Percentiles rank a stretch among this genome's conserved stretches.
phyloP scores from a whole-genome alignment of 768 basidiomycete species.

The Neoboletus magnificus region DNA sequence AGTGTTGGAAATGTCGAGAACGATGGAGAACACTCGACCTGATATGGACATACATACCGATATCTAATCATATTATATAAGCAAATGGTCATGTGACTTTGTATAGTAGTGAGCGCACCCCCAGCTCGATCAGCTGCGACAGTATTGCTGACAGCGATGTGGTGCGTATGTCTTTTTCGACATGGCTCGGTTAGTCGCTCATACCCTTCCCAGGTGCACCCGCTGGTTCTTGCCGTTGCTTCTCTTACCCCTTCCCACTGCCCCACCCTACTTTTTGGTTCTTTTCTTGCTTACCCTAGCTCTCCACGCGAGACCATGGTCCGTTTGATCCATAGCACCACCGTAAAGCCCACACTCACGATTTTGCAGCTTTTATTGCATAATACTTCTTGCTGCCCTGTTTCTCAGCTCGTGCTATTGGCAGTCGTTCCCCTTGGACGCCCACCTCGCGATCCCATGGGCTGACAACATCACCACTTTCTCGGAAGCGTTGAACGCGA shows the following conservation, averaged over 20 bases:
- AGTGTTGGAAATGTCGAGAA: slow-evolving; percentile 31
- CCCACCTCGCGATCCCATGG: slow-evolving; percentile 63
- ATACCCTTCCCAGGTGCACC: slow-evolving; percentile 59
- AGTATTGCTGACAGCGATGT: slow-evolving; percentile 38
- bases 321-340: slow-evolving; percentile 24
- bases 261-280: slow-evolving; percentile 75
- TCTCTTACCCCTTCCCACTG: slow-evolving; percentile 73
- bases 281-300: slow-evolving; percentile 75
- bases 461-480: slow-evolving; percentile 70
- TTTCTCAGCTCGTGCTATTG: slow-evolving; percentile 88
- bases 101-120: not conserved
- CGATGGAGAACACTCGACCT: slow-evolving; percentile 28
- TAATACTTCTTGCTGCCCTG: slow-evolving; percentile 75
- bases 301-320: slow-evolving; percentile 85
- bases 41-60: slow-evolving; percentile 10
- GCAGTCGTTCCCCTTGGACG: slow-evolving; percentile 73
- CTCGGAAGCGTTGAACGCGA: slow-evolving; percentile 57
- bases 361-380: slow-evolving; percentile 73
- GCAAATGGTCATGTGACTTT: slow-evolving; percentile 18
- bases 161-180: slow-evolving; percentile 40
- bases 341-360: slow-evolving; percentile 4
- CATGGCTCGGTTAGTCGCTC: not conserved
- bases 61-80: slow-evolving; percentile 16
- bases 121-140: not conserved
- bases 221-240: slow-evolving; percentile 82